Evolutionary conservation across 208 protist species (phyloP).

Genomic region (Trypanosoma conorhini): DNA sequence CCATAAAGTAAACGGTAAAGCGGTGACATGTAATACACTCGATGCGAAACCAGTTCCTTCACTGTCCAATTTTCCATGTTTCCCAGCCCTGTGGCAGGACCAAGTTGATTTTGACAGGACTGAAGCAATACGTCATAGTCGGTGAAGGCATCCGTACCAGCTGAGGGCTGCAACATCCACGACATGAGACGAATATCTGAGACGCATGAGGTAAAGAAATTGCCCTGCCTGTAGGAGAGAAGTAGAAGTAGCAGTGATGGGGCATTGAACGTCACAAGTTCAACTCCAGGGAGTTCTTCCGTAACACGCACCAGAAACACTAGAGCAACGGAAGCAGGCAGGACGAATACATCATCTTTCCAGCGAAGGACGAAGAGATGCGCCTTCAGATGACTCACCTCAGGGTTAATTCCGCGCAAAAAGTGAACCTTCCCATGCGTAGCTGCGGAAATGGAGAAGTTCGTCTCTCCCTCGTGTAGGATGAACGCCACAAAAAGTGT

Average conservation of each 20-base stretch:
- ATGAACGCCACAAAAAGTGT: conserved; percentile 76
- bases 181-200: conserved; percentile 85
- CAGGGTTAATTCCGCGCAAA: conserved; percentile 27
- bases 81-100: conserved; percentile 11
- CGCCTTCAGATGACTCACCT: conserved; percentile 42
- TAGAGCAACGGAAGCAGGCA: conserved; percentile 39
- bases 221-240: conserved; percentile 50
- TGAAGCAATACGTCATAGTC: conserved; percentile 34
- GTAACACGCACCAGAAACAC: conserved; percentile 63
- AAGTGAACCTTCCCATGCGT: conserved; percentile 39
- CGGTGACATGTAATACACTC: conserved; percentile 74
- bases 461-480: conserved; percentile 27
- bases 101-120: conserved; percentile 26
- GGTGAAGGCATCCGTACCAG: conserved; percentile 14
- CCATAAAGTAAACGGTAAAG: conserved; percentile 84
- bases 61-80: conserved; percentile 7
- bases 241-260: conserved; percentile 65
- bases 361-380: conserved; percentile 62
- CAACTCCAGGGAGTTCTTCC: conserved; percentile 71
- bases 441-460: conserved; percentile 43
- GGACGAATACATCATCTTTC: conserved; percentile 70
- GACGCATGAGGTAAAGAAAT: conserved; percentile 59
- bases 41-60: conserved; percentile 46
- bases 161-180: conserved; percentile 64
- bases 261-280: conserved; percentile 89